Evolutionary conservation across 306 rosid species (phyloP).

Genomic region (Hippophae rhamnoides): DNA sequence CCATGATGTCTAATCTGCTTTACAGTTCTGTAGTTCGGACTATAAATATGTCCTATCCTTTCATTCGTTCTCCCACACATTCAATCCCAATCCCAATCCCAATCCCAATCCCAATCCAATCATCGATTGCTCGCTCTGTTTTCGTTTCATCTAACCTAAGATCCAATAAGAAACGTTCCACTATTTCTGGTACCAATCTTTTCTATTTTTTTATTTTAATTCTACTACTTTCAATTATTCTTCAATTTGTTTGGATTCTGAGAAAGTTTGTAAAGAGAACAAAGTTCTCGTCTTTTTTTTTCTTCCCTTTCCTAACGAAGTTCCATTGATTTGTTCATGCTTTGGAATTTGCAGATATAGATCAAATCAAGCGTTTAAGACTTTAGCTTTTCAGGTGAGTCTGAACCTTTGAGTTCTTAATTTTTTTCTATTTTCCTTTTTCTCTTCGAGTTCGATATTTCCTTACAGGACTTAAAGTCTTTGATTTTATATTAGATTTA

Average conservation of each 20-base stretch:
- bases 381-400: constrained; percentile 42
- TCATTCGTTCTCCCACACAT: constrained; percentile 5
- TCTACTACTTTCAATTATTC: not conserved
- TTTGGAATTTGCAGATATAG: constrained; percentile 30
- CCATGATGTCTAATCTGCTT: constrained; percentile 42
- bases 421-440: not conserved
- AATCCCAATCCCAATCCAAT: not conserved
- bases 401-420: not conserved
- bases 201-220: not conserved
- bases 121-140: constrained; percentile 4
- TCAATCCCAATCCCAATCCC: too few species aligned
- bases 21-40: constrained; percentile 10
- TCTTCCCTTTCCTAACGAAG: constrained; percentile 22
- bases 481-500: not conserved
- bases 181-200: constrained; percentile 39
- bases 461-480: not conserved
- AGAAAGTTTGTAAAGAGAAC: constrained; percentile 6
- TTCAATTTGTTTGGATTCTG: not conserved
- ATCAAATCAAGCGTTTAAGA: constrained; percentile 13
- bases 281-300: not conserved
- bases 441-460: not conserved
- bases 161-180: not conserved
- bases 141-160: not conserved
- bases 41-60: constrained; percentile 48
- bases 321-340: constrained; percentile 32